A percentile compares a stretch with the other conserved stretches of the same genome.
Conservation (phyloP, 495 filamentous ascomycete species). For the Tuber borchii region DNA sequence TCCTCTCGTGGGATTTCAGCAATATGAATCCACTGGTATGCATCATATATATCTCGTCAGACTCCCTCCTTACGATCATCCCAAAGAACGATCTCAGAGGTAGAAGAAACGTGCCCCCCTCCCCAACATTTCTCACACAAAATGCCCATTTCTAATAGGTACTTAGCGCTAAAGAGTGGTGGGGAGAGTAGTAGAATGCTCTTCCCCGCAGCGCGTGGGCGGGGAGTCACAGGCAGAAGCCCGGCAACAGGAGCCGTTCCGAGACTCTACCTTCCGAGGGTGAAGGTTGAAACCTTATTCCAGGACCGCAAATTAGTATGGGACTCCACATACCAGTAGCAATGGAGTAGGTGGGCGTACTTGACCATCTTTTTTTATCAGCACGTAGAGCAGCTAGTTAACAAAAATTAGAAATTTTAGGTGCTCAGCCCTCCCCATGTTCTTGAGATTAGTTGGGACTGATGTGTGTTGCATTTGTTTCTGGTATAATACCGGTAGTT, state of each 20-base stretch:
- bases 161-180: background rate
- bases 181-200: background rate
- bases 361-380: background rate
- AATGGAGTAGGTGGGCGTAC: background rate
- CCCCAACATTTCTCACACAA: background rate
- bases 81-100: background rate
- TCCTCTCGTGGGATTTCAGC: background rate
- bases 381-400: background rate
- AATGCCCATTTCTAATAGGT: background rate
- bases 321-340: background rate
- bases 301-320: background rate
- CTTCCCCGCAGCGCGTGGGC: background rate
- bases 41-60: background rate
- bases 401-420: background rate
- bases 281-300: background rate
- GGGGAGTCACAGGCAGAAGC: background rate
- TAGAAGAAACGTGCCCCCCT: background rate
- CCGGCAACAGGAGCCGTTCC: background rate
- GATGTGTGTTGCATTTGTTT: background rate
- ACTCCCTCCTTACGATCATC: background rate
- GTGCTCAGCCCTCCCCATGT: background rate
- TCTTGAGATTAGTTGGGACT: no score
- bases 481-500: background rate
- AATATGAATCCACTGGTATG: background rate
- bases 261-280: background rate